Percentiles rank a stretch among this genome's conserved stretches.
Evolutionary conservation across 2,329 filamentous ascomycete genomes (phyloP).

Genomic region (Cyphellophora attinorum): DNA sequence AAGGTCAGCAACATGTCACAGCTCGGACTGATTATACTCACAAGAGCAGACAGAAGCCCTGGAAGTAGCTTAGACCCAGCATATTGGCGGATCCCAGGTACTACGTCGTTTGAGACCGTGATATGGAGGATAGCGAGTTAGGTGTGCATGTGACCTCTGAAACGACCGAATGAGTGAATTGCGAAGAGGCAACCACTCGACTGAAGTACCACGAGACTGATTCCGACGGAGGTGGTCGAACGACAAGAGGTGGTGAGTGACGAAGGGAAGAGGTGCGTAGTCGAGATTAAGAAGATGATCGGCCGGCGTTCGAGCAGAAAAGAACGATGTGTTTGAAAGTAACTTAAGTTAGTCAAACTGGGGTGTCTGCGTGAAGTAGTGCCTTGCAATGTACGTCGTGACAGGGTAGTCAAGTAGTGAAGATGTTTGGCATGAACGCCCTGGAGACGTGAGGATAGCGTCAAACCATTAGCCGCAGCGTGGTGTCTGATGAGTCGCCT

Average conservation of each 20-base stretch:
- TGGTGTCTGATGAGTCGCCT: too few species aligned
- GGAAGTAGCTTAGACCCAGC: too few species aligned
- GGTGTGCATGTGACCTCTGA: constrained; percentile 2
- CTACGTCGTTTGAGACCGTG: too few species aligned
- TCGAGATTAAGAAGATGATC: constrained; percentile 9
- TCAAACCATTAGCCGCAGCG: not conserved
- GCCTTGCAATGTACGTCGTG: too few species aligned
- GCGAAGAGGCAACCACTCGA: constrained; percentile 7
- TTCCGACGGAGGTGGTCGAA: constrained; percentile 12
- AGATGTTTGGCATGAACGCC: not conserved
- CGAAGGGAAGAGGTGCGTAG: constrained; percentile 12
- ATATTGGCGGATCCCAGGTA: too few species aligned
- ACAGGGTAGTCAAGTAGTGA: too few species aligned
- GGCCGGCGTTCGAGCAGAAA: not conserved
- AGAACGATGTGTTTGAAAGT: not conserved
- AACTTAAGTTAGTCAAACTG: not conserved
- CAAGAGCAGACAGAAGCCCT: too few species aligned
- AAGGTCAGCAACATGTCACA: too few species aligned
- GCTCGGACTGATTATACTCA: too few species aligned
- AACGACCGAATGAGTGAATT: constrained; percentile 20
- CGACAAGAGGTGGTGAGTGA: constrained; percentile 13
- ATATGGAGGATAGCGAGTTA: not conserved
- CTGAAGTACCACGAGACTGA: constrained; percentile 10
- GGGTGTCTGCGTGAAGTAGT: not conserved
- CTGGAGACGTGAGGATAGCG: not conserved